phyloP scores from a whole-genome alignment of 495 filamentous ascomycete species.

The Recurvomyces mirabilis region DNA sequence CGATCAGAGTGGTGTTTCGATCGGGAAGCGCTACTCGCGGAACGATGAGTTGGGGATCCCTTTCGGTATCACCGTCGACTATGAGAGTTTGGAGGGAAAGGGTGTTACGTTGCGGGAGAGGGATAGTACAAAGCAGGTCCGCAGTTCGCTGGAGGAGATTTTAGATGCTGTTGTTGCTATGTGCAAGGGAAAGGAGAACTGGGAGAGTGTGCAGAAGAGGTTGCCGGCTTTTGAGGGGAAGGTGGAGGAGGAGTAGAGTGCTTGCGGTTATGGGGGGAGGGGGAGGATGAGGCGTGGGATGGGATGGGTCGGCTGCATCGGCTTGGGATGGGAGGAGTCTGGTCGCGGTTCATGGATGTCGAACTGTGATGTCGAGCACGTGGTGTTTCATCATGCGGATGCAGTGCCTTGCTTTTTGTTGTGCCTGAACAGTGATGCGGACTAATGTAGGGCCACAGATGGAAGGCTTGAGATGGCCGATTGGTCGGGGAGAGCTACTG shows the following conservation, averaged over 20 bases:
- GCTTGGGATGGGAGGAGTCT: no score
- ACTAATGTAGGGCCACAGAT: conserved; percentile 1
- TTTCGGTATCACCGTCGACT: conserved; percentile 57
- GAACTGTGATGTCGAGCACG: no score
- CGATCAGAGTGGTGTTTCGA: conserved; percentile 55
- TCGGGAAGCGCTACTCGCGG: conserved; percentile 55
- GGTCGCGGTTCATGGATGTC: no score
- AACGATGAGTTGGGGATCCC: conserved; percentile 60
- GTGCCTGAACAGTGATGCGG: conserved; percentile 3
- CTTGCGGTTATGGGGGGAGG: no score
- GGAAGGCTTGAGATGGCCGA: no score
- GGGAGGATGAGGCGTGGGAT: no score
- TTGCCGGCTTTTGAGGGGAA: conserved; percentile 60
- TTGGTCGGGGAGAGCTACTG: background rate
- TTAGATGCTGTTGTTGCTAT: conserved; percentile 48
- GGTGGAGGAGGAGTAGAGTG: conserved; percentile 30
- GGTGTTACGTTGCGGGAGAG: conserved; percentile 58
- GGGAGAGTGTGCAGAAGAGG: conserved; percentile 48
- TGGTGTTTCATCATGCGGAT: no score
- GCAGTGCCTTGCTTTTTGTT: no score
- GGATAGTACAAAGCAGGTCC: conserved; percentile 56
- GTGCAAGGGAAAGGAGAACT: conserved; percentile 51
- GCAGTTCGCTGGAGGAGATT: conserved; percentile 55
- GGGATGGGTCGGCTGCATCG: no score
- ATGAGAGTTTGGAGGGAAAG: conserved; percentile 57